phyloP scores from a whole-genome alignment of 2,329 filamentous ascomycete genomes.

The Xylariales sp. region DNA sequence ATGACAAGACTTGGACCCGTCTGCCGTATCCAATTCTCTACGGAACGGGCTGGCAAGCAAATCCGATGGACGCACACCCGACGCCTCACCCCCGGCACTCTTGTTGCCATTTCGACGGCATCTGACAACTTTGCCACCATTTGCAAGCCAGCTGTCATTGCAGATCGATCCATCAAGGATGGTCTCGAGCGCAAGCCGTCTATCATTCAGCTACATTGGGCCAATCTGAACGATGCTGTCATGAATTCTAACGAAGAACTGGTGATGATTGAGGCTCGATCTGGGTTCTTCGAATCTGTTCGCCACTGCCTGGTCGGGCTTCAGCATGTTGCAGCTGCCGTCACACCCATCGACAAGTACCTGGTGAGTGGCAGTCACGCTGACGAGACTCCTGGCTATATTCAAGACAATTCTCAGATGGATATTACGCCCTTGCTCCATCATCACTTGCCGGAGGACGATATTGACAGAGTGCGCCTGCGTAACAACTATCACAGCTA shows the following conservation, averaged over 20 bases:
- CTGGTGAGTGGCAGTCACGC: constrained; percentile 43
- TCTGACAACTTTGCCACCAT: constrained; percentile 58
- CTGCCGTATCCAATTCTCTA: constrained; percentile 66
- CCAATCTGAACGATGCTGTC: constrained; percentile 49
- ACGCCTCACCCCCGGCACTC: constrained; percentile 46
- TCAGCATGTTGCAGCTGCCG: constrained; percentile 48
- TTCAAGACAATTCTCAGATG: constrained; percentile 25
- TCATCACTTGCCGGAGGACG: constrained; percentile 17
- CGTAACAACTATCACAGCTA: constrained; percentile 15
- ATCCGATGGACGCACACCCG: constrained; percentile 60
- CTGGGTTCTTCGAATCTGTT: constrained; percentile 72
- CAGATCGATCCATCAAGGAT: constrained; percentile 58
- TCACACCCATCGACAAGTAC: constrained; percentile 59
- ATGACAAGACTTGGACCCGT: constrained; percentile 60
- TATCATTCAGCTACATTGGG: constrained; percentile 72
- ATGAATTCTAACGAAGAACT: constrained; percentile 67
- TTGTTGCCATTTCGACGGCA: constrained; percentile 48
- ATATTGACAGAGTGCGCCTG: constrained; percentile 3
- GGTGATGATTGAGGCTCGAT: constrained; percentile 73
- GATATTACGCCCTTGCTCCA: constrained; percentile 29
- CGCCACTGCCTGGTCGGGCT: constrained; percentile 69
- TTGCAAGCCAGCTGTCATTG: constrained; percentile 68
- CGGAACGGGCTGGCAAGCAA: constrained; percentile 56
- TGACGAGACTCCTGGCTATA: constrained; percentile 25
- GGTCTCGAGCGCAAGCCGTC: constrained; percentile 63